A percentile compares a stretch with the other conserved stretches of the same genome.
phyloP scores from a whole-genome alignment of 306 rosid genomes.

The Lupinus albus region DNA sequence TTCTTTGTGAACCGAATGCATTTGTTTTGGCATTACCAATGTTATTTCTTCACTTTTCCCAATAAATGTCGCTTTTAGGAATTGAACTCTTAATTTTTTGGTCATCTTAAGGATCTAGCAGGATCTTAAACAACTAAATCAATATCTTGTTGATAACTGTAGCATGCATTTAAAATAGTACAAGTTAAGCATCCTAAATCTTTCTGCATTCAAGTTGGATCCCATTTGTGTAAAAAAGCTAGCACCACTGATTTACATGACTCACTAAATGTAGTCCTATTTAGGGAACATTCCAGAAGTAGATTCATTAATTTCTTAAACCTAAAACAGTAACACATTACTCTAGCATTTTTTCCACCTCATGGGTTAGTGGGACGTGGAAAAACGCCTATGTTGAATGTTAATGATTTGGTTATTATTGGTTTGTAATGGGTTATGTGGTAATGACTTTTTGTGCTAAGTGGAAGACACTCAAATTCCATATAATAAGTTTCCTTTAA shows the following conservation, averaged over 20 bases:
- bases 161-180: too few relatives aligned
- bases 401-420: conserved; percentile 39
- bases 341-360: conserved; percentile 10
- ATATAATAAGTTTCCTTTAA: neutral
- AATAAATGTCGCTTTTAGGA: too few relatives aligned
- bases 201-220: too few relatives aligned
- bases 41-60: too few relatives aligned
- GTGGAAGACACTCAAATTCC: conserved; percentile 33
- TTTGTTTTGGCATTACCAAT: too few relatives aligned
- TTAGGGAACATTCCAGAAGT: neutral
- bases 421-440: conserved; percentile 35
- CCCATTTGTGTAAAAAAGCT: neutral
- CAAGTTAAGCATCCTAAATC: too few relatives aligned
- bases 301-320: conserved; percentile 1
- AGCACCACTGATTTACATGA: conserved; percentile 5
- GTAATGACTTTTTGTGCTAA: conserved; percentile 21
- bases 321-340: conserved; percentile 26
- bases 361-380: conserved; percentile 40
- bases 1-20: too few relatives aligned
- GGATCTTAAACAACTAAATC: too few relatives aligned
- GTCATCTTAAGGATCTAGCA: too few relatives aligned
- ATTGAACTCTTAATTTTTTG: too few relatives aligned
- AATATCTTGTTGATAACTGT: too few relatives aligned
- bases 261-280: neutral
- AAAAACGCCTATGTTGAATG: conserved; percentile 43